A percentile compares a stretch with the other conserved stretches of the same genome.
Evolutionary conservation across 2,329 filamentous ascomycete genomes (phyloP).

Genomic region (Neofusicoccum laricinum): DNA sequence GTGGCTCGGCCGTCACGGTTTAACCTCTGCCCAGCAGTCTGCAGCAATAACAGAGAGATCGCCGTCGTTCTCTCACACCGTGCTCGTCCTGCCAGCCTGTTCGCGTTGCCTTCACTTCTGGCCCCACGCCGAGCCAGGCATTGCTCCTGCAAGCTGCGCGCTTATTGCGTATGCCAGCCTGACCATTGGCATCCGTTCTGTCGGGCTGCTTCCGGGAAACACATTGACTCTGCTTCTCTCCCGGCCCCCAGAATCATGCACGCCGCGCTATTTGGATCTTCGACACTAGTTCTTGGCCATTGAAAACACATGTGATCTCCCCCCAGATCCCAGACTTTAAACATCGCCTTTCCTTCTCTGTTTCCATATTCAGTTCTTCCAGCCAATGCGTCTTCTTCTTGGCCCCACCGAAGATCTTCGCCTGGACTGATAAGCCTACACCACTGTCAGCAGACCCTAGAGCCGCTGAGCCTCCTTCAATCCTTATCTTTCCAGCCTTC

Average conservation of each 20-base stretch:
- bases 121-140: not conserved
- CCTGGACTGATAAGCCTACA: not conserved
- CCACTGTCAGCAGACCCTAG: not conserved
- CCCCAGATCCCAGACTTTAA: not conserved
- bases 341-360: not conserved
- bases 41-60: not conserved
- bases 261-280: not conserved
- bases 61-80: not conserved
- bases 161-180: not conserved
- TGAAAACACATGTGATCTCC: not conserved
- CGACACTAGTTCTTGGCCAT: not conserved
- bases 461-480: not conserved
- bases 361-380: not conserved
- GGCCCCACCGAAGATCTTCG: not conserved
- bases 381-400: constrained; percentile 1
- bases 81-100: not conserved
- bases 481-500: not conserved
- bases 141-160: not conserved
- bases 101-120: not conserved
- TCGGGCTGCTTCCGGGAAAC: not conserved
- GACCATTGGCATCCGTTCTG: not conserved
- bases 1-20: not conserved
- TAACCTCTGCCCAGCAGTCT: not conserved
- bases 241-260: not conserved
- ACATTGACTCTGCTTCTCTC: not conserved